Evolutionary conservation across 306 rosid genomes (phyloP), one percentile per base, ranked within the genome.

Genomic region (Quercus variabilis): DNA sequence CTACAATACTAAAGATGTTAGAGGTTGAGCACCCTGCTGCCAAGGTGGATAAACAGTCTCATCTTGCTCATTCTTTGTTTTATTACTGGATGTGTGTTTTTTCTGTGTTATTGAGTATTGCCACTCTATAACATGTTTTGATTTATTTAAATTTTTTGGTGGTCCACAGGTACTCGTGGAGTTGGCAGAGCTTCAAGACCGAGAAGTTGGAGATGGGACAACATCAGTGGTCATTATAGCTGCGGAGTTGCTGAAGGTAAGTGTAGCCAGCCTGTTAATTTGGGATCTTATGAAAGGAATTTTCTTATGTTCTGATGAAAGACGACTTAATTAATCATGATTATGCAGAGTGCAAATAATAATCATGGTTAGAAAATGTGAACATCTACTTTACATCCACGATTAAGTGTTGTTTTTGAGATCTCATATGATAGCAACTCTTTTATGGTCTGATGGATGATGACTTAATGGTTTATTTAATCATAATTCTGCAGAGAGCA

Each of bases 21-120:
- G 98, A 96, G 86, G 98, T 96, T 3, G 99, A 96, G 87, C 99
- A 96, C 71, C 98, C 99, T 35, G 98, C 99, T 69, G 99, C 99
- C 5, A 96, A 96, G 97, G 99, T 89, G 82, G 54, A 75, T 12
- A n/a, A 33, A 64, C 43, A 21, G 10, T 58, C 23, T 10, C n/a
- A 58, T 15, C 55, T 59, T 6, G 3, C 64, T 52, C 25, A 20
- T 46, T 23, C 43, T 46, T 65, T 69, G 43, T 68, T 6, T 30
- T 52, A 55, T 74, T 28, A 15, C 4, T 73, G 54, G n/a, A 4
- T 21, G 60, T 78, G 20, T 23, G 3, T 55, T 35, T 73, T 18
- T 49, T 3, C 23, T 81, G 18, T 73, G 25, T 35, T 67, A n/a
- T 33, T 4, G 8, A 52, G 26, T 14, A 14, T 79, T 31, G 65